These are phyloP conservation scores for Triticum turgidum DNA, from an alignment of 176 grass and related monocot genomes.

Conservation along the genomic window DNA sequence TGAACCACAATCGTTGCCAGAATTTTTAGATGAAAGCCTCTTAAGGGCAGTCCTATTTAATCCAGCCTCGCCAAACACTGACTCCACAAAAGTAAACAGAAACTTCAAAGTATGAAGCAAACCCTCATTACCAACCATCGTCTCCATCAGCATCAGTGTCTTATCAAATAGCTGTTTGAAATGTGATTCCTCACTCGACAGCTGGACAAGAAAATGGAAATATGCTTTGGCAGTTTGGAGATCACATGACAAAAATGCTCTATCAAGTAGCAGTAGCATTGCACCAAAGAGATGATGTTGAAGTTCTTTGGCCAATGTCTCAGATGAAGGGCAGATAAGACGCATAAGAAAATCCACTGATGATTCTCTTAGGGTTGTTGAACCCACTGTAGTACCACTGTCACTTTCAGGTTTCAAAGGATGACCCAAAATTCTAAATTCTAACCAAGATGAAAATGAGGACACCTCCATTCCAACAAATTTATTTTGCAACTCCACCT, in stretches of 20 bases:
- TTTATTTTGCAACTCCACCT: conserved; percentile 69
- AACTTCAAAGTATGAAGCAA: conserved; percentile 72
- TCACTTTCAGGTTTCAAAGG: conserved; percentile 36
- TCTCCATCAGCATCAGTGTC: conserved; percentile 72
- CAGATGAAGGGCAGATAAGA: conserved; percentile 60
- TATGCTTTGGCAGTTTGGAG: conserved; percentile 71
- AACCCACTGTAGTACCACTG: conserved; percentile 34
- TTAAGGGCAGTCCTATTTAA: conserved; percentile 50
- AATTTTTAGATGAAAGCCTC: conserved; percentile 69
- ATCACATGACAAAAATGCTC: conserved; percentile 74
- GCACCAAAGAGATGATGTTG: conserved; percentile 69
- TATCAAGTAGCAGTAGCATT: conserved; percentile 74
- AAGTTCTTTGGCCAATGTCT: conserved; percentile 63
- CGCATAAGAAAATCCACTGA: conserved; percentile 68
- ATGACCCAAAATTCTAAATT: conserved; percentile 61
- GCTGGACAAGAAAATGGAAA: conserved; percentile 80
- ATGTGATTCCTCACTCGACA: conserved; percentile 61
- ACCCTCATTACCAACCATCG: conserved; percentile 61
- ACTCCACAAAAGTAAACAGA: conserved; percentile 74
- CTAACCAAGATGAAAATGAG: conserved; percentile 72
- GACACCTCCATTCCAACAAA: conserved; percentile 73
- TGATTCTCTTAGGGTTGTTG: conserved; percentile 54
- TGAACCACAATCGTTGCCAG: conserved; percentile 44
- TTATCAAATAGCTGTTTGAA: conserved; percentile 77
- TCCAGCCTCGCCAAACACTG: conserved; percentile 65